Evolutionary conservation across 2,329 filamentous ascomycete genomes (phyloP), one percentile per base, ranked within the genome.

Genomic region (Zasmidium cellare): DNA sequence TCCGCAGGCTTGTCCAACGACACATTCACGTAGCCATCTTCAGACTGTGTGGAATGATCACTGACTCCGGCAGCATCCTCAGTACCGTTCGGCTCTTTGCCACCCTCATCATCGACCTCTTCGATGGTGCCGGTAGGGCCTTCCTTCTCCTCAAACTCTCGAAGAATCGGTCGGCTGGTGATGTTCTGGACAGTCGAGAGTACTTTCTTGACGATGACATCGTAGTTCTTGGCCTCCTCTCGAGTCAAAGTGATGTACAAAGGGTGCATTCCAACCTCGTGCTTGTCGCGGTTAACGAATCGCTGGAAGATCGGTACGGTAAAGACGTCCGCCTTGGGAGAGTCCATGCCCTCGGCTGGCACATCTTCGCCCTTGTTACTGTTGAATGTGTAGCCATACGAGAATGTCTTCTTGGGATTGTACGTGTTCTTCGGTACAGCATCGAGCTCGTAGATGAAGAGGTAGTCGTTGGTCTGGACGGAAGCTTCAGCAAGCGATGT

Each of bases 1-100:
- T 31, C 24, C 11, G 35, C 56, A 61, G 49, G 46, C 46, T 91
- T 88, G 53, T 86, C 87, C 87, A 97, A 92, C 0, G 89, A 90
- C 16, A 99, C 87, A 70, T 97, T 90, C 5, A 97, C 90, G 68
- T 97, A 85, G 60, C 91, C 91, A 60, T 97, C 92, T 72, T 97
- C 93, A 9, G 91, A 90, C 71, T 92, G 88, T 1, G 96, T 84
- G 2, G 92, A 96, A 24, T 85, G 83, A 46, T 91, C 88, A 57
- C 88, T 84, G 48, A 96, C 82, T 69, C 88, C 89, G n/a, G 65
- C 67, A 31, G 63, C 61, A 44, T 68, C 69, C 18, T 72, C 69
- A 9, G 56, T 51, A 6, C 83, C 84, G 62, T 84, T 81, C 59
- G 84, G 82, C 20, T 82, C 80, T 16, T 78, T n/a, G 67, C 62